Base-by-base conservation (phyloP, 352 stramenopile genomes). In the Phytopythium sindhum region DNA sequence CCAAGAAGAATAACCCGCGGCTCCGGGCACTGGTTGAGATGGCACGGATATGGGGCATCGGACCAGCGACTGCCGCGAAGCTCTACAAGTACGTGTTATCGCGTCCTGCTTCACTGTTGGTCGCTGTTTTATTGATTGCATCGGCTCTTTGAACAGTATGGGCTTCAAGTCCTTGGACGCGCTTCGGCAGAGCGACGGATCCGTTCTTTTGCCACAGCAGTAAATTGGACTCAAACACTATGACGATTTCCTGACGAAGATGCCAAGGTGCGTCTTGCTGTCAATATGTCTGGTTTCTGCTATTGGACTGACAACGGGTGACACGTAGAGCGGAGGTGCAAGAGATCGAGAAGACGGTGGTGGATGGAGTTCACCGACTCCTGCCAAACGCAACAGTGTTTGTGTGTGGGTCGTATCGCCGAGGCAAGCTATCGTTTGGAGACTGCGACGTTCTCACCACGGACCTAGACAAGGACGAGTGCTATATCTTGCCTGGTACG, bases 361-460 rank as follows among this genome's bases (percentile, higher is more conserved):
- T 88, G n/a, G 72, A 89, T 24, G 74, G 86, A 60, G 77, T 93
- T 37, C 81, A 86, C 65, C 72, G 72, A 19, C 57, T 93, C 23
- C 63, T 90, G 29, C 86, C 84, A 7, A 81, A 84, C 33, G 84
- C 80, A 9, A 84, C 74, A 5, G 82, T 80, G 11, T 58, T 92
- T 0, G 82, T 75, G 5, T 93, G 86, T 58, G 89, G 89, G 0
- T 95, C 86, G 0, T 95, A 93, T 67, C 86, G 89, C 9, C 77
- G 89, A 28, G 89, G 87, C 12, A 91, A 91, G 31, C 51, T 73
- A 1, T 68, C 74, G 0, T 95, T 78, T 9, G 86, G 86, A 14
- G 84, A 95, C 61, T 90, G 85, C 37, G 87, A 97, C 55, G 67
- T 97, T 7, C 73, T 96, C 29, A 76, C 96, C 37, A 95, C 86